Conservation (phyloP, 2,329 filamentous ascomycete genomes). For the Apiospora saccharicola region DNA sequence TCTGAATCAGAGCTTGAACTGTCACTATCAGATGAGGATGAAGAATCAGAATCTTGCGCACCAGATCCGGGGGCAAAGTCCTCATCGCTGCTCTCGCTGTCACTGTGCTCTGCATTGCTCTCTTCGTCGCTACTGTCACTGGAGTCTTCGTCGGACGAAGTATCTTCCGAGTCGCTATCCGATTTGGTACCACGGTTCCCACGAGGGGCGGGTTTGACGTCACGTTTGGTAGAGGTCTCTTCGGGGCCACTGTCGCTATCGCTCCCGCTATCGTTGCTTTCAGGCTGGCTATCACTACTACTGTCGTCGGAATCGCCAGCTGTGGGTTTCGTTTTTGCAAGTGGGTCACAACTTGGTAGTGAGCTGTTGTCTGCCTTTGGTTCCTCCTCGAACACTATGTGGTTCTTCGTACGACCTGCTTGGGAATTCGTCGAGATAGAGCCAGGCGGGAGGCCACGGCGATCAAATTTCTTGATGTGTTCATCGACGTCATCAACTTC, state of each 20-base stretch:
- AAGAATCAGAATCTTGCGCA: conserved; percentile 21
- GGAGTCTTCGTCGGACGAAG: conserved; percentile 30
- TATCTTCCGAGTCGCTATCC: conserved; percentile 32
- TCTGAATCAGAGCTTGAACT: conserved; percentile 20
- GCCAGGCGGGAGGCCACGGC: conserved; percentile 48
- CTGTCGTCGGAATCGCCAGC: conserved; percentile 18
- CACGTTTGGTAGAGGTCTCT: conserved; percentile 28
- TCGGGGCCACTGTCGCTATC: conserved; percentile 39
- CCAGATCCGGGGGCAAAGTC: conserved; percentile 29
- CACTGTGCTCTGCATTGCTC: not conserved
- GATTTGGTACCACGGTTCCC: conserved; percentile 21
- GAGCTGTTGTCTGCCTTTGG: conserved; percentile 29
- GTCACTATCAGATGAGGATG: conserved; percentile 29
- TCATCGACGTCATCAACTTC: conserved; percentile 38
- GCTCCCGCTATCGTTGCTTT: conserved; percentile 32
- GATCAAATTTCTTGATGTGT: conserved; percentile 44
- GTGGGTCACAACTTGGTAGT: conserved; percentile 28
- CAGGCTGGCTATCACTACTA: conserved; percentile 14
- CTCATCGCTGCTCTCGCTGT: conserved; percentile 29
- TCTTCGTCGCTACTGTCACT: conserved; percentile 24
- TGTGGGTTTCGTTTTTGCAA: conserved; percentile 27
- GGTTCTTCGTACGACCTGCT: conserved; percentile 35
- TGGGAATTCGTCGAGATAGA: conserved; percentile 43
- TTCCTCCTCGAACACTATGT: conserved; percentile 29
- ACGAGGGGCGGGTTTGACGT: not conserved